Conservation (phyloP, 2,329 filamentous ascomycete genomes). For the Pseudogymnoascus sp. region DNA sequence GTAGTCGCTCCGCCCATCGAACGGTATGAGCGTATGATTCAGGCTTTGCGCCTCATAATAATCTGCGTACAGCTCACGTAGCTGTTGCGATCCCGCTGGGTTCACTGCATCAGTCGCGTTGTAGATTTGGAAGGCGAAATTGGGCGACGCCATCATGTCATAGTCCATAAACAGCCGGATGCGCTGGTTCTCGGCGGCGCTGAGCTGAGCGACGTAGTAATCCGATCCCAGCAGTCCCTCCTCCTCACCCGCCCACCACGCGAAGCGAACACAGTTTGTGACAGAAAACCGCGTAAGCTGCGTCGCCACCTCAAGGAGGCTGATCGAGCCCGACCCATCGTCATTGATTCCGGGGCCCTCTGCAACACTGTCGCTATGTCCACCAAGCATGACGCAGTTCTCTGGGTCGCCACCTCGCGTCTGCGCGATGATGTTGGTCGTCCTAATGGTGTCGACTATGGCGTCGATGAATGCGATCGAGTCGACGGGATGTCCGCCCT, state of each 20-base stretch:
- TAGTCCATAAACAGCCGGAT: constrained; percentile 65
- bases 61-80: constrained; percentile 60
- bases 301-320: constrained; percentile 56
- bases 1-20: constrained; percentile 76
- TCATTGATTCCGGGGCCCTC: constrained; percentile 50
- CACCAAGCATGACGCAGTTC: constrained; percentile 61
- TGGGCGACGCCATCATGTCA: constrained; percentile 63
- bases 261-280: constrained; percentile 61
- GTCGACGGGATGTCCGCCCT: constrained; percentile 44
- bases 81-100: constrained; percentile 64
- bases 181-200: constrained; percentile 52
- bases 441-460: constrained; percentile 47
- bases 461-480: constrained; percentile 56
- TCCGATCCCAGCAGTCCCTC: constrained; percentile 59
- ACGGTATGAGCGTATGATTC: constrained; percentile 65
- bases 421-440: constrained; percentile 58
- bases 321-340: constrained; percentile 36
- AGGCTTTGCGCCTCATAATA: constrained; percentile 58
- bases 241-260: constrained; percentile 64
- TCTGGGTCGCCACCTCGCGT: constrained; percentile 52
- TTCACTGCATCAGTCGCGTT: constrained; percentile 64
- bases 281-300: constrained; percentile 52
- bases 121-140: constrained; percentile 64
- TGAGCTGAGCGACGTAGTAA: constrained; percentile 52
- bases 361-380: constrained; percentile 56